Percentiles rank a stretch among this genome's conserved stretches.
Evolutionary conservation across 148 eudicot genomes (phyloP).

Genomic region (Vaccinium vitisidaea): DNA sequence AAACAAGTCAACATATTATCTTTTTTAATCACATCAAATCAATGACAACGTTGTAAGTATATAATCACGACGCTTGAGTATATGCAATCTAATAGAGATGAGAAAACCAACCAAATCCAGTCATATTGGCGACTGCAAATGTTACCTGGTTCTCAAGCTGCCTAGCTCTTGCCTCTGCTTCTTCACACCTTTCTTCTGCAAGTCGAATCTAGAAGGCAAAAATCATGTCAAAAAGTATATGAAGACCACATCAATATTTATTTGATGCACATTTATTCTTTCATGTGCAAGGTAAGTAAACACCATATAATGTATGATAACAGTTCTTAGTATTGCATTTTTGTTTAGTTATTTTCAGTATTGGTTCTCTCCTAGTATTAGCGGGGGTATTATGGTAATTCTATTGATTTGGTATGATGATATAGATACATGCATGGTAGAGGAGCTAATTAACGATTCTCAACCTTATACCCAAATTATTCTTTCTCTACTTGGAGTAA

Average conservation of each 20-base stretch:
- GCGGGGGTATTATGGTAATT: no score
- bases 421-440: no score
- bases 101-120: background rate
- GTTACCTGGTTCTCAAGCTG: slow-evolving; percentile 89
- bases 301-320: background rate
- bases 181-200: slow-evolving; percentile 81
- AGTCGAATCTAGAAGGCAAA: slow-evolving; percentile 67
- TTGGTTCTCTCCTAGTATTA: no score
- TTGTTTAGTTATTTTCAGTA: no score
- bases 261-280: background rate
- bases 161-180: slow-evolving; percentile 86
- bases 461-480: no score
- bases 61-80: background rate
- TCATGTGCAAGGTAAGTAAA: background rate
- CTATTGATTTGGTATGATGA: no score
- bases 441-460: no score
- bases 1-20: background rate
- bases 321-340: background rate
- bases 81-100: background rate
- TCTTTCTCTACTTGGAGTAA: no score
- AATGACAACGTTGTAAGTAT: slow-evolving; percentile 10
- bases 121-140: background rate
- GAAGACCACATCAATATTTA: background rate
- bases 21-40: background rate
- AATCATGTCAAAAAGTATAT: slow-evolving; percentile 25